phyloP scores from a whole-genome alignment of 108 stramenopile genomes.

The Cyclotella atomus region DNA sequence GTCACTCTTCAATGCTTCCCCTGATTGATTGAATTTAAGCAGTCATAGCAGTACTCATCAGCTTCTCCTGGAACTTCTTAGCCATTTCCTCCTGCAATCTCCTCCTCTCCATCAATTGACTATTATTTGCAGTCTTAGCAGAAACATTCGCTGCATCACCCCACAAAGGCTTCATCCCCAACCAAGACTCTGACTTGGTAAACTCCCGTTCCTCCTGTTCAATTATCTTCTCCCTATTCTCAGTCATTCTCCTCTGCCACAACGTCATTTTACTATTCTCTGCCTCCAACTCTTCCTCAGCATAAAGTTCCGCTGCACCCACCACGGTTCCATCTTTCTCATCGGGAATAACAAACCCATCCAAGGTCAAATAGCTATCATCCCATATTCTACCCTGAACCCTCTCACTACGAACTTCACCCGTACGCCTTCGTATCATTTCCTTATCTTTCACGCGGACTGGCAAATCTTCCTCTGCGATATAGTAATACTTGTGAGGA shows the following conservation, averaged over 20 bases:
- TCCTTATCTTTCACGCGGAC: slow-evolving; percentile 21
- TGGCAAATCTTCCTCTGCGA: slow-evolving; percentile 27
- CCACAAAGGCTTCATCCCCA: background rate
- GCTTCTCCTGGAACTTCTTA: slow-evolving; percentile 24
- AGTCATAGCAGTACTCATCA: slow-evolving; percentile 39
- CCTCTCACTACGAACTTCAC: slow-evolving; percentile 1
- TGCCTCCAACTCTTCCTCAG: background rate
- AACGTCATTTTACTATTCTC: background rate
- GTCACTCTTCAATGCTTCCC: background rate
- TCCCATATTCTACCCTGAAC: slow-evolving; percentile 6
- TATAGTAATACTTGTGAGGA: slow-evolving; percentile 24
- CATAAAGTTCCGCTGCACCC: background rate
- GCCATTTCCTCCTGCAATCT: slow-evolving; percentile 22
- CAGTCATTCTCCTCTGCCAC: slow-evolving; percentile 16
- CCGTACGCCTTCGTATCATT: slow-evolving; percentile 14
- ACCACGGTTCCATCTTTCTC: background rate
- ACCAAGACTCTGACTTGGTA: background rate
- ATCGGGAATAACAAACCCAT: slow-evolving; percentile 14
- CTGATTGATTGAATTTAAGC: background rate
- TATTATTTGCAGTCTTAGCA: background rate
- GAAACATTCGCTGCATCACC: background rate
- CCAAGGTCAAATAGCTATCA: slow-evolving; percentile 16
- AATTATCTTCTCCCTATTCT: slow-evolving; percentile 26
- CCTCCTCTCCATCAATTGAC: slow-evolving; percentile 20
- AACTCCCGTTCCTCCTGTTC: slow-evolving; percentile 23